phyloP scores from a whole-genome alignment of 1,284 basidiomycete genomes.

The Ganoderma leucocontextum region DNA sequence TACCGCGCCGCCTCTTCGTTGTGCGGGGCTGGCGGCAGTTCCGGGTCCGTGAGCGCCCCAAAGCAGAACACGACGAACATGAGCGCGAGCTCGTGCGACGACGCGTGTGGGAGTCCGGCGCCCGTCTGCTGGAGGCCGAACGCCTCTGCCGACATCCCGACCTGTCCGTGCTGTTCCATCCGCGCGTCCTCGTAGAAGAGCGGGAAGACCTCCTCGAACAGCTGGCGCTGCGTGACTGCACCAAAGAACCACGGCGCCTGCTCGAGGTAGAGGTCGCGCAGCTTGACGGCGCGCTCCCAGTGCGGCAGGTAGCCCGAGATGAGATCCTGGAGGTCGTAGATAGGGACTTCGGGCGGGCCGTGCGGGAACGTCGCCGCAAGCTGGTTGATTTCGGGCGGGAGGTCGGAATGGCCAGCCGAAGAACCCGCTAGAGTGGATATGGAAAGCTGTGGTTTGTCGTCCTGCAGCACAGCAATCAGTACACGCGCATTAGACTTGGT shows the following conservation, averaged over 20 bases:
- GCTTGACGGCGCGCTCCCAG: conserved; percentile 60
- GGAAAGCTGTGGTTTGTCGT: conserved; percentile 29
- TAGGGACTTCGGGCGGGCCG: conserved; percentile 40
- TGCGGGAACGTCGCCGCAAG: conserved; percentile 66
- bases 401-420: conserved; percentile 15
- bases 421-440: conserved; percentile 13
- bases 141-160: conserved; percentile 27
- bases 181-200: conserved; percentile 64
- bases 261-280: conserved; percentile 71
- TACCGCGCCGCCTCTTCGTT: conserved; percentile 67
- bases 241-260: conserved; percentile 82
- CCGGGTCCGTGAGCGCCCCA: conserved; percentile 68
- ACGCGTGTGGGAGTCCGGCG: conserved; percentile 28
- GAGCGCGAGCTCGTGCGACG: conserved; percentile 62
- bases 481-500: not conserved
- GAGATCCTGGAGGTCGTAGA: conserved; percentile 53
- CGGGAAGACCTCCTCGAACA: conserved; percentile 71
- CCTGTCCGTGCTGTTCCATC: conserved; percentile 17
- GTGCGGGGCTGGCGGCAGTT: conserved; percentile 60
- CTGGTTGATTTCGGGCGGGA: conserved; percentile 47
- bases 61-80: conserved; percentile 67
- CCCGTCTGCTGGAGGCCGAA: conserved; percentile 32
- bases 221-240: conserved; percentile 65
- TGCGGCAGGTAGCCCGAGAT: conserved; percentile 60
- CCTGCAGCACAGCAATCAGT: conserved; percentile 22